Evolutionary conservation across 2,329 filamentous ascomycete species (phyloP).

Genomic region (Pseudocercospora eumusae): DNA sequence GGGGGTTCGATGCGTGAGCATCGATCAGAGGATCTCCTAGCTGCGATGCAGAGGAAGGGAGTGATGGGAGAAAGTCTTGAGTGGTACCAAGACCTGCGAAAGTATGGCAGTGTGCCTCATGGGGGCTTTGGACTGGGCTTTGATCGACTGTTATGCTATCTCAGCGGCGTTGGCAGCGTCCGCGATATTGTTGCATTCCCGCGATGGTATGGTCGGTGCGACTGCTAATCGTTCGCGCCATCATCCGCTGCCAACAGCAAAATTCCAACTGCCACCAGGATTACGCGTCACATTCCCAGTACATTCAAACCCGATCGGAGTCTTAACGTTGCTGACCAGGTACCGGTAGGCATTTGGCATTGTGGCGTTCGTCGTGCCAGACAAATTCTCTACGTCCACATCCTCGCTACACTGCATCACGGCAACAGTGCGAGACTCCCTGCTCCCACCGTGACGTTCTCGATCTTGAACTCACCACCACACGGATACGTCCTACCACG

Average conservation of each 20-base stretch:
- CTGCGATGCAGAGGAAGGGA: slow-evolving; percentile 70
- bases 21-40: slow-evolving; percentile 65
- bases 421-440: too few relatives aligned
- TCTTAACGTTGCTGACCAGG: background rate
- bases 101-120: slow-evolving; percentile 88
- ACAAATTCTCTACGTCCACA: background rate
- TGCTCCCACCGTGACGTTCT: too few relatives aligned
- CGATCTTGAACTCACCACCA: background rate
- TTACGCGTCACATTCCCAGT: background rate
- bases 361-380: background rate
- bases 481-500: background rate
- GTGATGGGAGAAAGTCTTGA: slow-evolving; percentile 57
- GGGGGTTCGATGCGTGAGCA: slow-evolving; percentile 90
- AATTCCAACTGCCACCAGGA: background rate
- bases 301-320: background rate
- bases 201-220: slow-evolving; percentile 60
- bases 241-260: background rate
- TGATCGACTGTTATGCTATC: slow-evolving; percentile 80
- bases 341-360: background rate
- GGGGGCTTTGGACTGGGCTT: slow-evolving; percentile 90
- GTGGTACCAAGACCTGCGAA: slow-evolving; percentile 87
- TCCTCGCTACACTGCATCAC: background rate
- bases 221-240: slow-evolving; percentile 30
- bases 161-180: slow-evolving; percentile 78
- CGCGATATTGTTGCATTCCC: slow-evolving; percentile 86